Base-by-base conservation (phyloP, 2,329 filamentous ascomycete genomes). In the Neonectria faginata region DNA sequence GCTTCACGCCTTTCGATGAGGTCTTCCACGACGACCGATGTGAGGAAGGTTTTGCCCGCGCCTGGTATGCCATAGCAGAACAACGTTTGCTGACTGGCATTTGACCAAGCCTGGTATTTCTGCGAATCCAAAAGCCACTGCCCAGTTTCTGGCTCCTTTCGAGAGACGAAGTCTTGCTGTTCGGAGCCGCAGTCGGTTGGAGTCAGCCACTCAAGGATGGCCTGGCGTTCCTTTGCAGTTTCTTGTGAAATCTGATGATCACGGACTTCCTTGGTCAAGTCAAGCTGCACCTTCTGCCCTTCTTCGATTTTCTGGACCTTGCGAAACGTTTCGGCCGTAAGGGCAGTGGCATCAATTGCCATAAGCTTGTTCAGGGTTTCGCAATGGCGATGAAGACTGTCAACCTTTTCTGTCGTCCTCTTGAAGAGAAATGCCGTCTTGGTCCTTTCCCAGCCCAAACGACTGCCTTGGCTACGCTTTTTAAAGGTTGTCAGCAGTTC, bases 61-160 rank as follows among this genome's bases (percentile, higher is more conserved):
- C 59, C 52, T 10, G 59, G 59, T 8, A 61, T 61, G 14, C 59
- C 44, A 6, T 45, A 52, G 10, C 52, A 61, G 14, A 56, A 56
- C 2, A 61, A 33, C 10, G 36, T 56, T n/a, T 53, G 27, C 5
- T 41, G 39, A 12, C 42, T n/a, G 44, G 27, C 7, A 1, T 25
- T 44, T 50, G 29, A 27, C 59, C 52, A 61, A 20, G 47, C 25
- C 2, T 5, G 8, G 18, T 51, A 61, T n/a, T 61, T 36, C 1
- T 56, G 44, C 16, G 52, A 61, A 18, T 56, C 52, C 3, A 61
- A 45, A 20, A 61, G 33, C 59, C 52, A 61, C 11, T 25, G 25
- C 5, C 52, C 59, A 51, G 59, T 61, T 3, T 44, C 52, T 7
- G 59, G 7, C 14, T 61, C 36, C 7, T 33, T 25, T 12, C 29